These are phyloP conservation scores for Eremomyces bilateralis DNA, from an alignment of 495 filamentous ascomycete species.

Conservation along the genomic window DNA sequence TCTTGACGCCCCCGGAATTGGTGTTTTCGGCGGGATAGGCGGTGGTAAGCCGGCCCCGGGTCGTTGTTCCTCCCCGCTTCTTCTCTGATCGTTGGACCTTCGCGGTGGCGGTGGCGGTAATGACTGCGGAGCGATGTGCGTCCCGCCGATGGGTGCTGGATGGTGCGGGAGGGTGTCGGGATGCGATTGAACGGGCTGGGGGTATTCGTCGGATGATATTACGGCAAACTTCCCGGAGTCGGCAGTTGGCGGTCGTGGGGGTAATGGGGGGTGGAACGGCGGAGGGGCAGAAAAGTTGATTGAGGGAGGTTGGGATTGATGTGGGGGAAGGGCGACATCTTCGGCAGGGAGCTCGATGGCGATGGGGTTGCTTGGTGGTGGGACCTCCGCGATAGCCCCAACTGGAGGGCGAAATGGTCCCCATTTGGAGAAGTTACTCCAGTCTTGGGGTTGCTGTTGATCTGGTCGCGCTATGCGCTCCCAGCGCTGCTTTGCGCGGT, in stretches of 20 bases:
- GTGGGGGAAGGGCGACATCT: conserved; percentile 21
- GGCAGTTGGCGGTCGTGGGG: conserved; percentile 4
- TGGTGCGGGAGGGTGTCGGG: no score
- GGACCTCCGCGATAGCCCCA: no score
- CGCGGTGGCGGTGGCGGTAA: conserved; percentile 18
- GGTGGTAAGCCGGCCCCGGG: not conserved
- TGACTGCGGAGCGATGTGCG: conserved; percentile 4
- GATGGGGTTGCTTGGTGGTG: conserved; percentile 13
- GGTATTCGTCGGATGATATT: conserved; percentile 33
- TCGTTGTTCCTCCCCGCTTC: conserved; percentile 3
- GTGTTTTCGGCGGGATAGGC: conserved; percentile 57
- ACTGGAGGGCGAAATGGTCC: conserved; percentile 2
- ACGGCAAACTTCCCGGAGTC: conserved; percentile 40
- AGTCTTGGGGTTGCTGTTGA: not conserved
- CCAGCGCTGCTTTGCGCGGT: conserved; percentile 36
- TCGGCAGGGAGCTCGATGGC: conserved; percentile 48
- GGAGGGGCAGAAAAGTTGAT: conserved; percentile 6
- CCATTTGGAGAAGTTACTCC: not conserved
- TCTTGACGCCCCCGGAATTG: conserved; percentile 28
- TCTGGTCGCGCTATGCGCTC: conserved; percentile 12
- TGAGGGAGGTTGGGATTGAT: conserved; percentile 5
- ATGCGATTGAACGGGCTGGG: conserved; percentile 20
- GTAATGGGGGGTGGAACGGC: conserved; percentile 13
- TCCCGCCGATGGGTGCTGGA: not conserved
- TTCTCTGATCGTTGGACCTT: not conserved